phyloP scores from a whole-genome alignment of 2,329 filamentous ascomycete genomes.

The Stemphylium beticola region DNA sequence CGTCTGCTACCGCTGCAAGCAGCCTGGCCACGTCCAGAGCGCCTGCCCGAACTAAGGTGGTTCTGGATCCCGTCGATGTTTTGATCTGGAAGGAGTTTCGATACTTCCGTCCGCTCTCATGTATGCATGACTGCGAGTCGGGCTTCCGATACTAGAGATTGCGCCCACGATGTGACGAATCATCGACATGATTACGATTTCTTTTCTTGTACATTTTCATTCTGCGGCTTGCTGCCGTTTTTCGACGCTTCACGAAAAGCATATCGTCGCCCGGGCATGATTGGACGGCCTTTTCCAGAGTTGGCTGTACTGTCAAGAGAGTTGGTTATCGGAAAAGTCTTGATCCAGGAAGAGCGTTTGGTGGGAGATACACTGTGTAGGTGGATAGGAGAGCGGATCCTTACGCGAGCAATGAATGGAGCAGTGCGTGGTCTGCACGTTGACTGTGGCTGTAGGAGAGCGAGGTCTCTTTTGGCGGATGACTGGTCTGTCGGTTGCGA shows the following conservation, averaged over 20 bases:
- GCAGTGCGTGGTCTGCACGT: constrained; percentile 36
- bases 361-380: constrained; percentile 41
- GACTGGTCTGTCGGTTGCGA: constrained; percentile 12
- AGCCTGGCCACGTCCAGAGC: constrained; percentile 89
- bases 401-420: constrained; percentile 44
- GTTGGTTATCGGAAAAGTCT: constrained; percentile 45
- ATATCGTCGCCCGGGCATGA: constrained; percentile 47
- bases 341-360: constrained; percentile 43
- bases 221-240: constrained; percentile 48
- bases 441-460: constrained; percentile 32
- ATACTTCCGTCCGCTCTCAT: constrained; percentile 29
- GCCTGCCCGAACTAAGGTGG: constrained; percentile 80
- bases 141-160: constrained; percentile 37
- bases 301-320: constrained; percentile 42
- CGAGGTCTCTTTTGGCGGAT: constrained; percentile 26
- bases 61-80: constrained; percentile 35
- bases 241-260: constrained; percentile 47
- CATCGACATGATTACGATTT: constrained; percentile 47
- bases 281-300: constrained; percentile 45
- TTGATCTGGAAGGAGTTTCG: constrained; percentile 39
- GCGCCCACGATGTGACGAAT: constrained; percentile 36
- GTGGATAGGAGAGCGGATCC: constrained; percentile 42
- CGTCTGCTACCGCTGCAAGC: constrained; percentile 96
- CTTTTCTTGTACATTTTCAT: constrained; percentile 49
- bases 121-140: constrained; percentile 24